A percentile compares a stretch with the other conserved stretches of the same genome.
These are phyloP conservation scores for Chrysosporium queenslandicum DNA, from an alignment of 2,329 filamentous ascomycete species.

Conservation along the genomic window DNA sequence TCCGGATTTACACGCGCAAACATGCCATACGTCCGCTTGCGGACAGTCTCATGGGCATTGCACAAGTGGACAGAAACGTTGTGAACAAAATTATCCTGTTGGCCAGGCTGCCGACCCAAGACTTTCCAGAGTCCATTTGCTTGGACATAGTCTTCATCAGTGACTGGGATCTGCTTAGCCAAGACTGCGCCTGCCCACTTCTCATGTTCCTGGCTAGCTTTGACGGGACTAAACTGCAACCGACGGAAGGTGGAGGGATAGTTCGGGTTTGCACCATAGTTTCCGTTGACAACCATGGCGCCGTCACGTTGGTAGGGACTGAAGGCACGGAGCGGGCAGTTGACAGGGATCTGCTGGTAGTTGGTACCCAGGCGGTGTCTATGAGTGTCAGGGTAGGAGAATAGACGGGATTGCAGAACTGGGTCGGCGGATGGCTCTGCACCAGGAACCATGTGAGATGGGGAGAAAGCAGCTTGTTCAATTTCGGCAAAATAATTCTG, in stretches of 20 bases:
- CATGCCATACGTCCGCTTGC: slow-evolving; percentile 52
- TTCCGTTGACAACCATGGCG: slow-evolving; percentile 55
- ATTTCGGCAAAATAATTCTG: slow-evolving; percentile 62
- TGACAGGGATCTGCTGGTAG: slow-evolving; percentile 56
- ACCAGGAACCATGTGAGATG: slow-evolving; percentile 56
- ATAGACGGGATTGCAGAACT: slow-evolving; percentile 58
- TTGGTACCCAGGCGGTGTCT: slow-evolving; percentile 54
- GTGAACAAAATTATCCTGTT: slow-evolving; percentile 52
- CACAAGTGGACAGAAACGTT: slow-evolving; percentile 51
- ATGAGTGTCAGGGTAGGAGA: slow-evolving; percentile 61
- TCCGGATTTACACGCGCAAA: slow-evolving; percentile 47
- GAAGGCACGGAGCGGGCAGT: slow-evolving; percentile 44
- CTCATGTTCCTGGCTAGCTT: slow-evolving; percentile 37
- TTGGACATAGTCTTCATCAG: slow-evolving; percentile 39
- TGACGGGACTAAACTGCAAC: slow-evolving; percentile 32
- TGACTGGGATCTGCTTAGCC: slow-evolving; percentile 34
- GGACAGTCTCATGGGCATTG: slow-evolving; percentile 45
- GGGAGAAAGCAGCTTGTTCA: slow-evolving; percentile 60
- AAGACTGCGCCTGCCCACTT: slow-evolving; percentile 35
- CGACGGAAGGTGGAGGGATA: slow-evolving; percentile 40
- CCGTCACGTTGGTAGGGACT: slow-evolving; percentile 65
- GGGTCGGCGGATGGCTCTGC: slow-evolving; percentile 61
- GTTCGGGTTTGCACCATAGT: slow-evolving; percentile 51
- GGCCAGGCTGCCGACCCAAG: slow-evolving; percentile 39
- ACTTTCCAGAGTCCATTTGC: slow-evolving; percentile 37